Evolutionary conservation across 352 stramenopile genomes (phyloP), one percentile per base, ranked within the genome.

Genomic region (Blastocystis sp.): DNA sequence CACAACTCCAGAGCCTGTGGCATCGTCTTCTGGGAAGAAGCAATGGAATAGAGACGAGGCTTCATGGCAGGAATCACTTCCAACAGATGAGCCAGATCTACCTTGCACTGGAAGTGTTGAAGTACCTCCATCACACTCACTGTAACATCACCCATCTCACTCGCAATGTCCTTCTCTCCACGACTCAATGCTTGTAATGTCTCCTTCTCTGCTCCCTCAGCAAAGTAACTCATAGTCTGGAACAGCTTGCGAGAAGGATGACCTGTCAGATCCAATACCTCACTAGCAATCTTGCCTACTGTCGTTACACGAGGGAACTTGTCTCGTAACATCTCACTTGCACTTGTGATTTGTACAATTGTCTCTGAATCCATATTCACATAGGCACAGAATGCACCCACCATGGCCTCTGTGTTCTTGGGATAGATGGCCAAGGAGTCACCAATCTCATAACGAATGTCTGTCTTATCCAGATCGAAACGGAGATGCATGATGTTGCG

Each of bases 31-130:
- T 93, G 93, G 80, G 91, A 94, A 32, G 92, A 95, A 21, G 92
- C 92, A 85, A 95, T 95, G 58, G 93, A 95, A 90, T 95, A 95
- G 89, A 94, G 92, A 35, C 93, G 92, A 75, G 93, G 88, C 89
- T 93, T 93, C 78, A 95, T 94, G 80, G 90, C 90, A 42, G 92
- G 92, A 78, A 94, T 90, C 49, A 94, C 88, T 46, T 80, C 89
- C 32, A 94, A 59, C n/a, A 95, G 88, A 61, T 95, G 89, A 7
- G 87, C 80, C 56, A 94, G 87, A 16, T 89, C 91, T 69, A 92
- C 90, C 3, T 90, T 90, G 3, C 91, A 91, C 75, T 91, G 93
- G 89, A 94, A 95, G 87, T 94, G 91, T 37, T 92, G 89, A 3
- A 95, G 88, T 81, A 94, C 83, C 63, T 94, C 92, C 0, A 92